Conservation (phyloP, 345 rosid genomes). For the Cochlearia excelsa region DNA sequence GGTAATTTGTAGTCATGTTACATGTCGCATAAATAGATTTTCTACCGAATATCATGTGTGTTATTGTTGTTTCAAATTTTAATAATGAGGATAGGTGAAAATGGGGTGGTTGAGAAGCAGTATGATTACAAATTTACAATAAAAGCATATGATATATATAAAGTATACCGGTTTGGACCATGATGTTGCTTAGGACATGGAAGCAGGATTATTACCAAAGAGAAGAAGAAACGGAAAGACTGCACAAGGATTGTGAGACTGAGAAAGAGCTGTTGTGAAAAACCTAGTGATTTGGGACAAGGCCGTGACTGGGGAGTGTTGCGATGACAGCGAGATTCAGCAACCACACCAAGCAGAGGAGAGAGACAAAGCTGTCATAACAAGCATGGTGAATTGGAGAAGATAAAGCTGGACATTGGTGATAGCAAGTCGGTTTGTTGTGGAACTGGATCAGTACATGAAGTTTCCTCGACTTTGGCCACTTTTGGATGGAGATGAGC, state of each 20-base stretch:
- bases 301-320: conserved; percentile 18
- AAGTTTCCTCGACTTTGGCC: conserved; percentile 11
- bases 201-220: conserved; percentile 27
- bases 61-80: too few species aligned
- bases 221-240: conserved; percentile 28
- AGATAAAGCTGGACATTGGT: conserved; percentile 13
- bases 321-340: conserved; percentile 25
- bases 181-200: conserved; percentile 25
- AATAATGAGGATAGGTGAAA: too few species aligned
- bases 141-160: too few species aligned
- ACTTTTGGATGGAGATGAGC: conserved; percentile 14
- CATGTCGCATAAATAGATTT: too few species aligned
- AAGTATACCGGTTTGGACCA: conserved; percentile 1
- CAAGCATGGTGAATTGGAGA: conserved; percentile 4
- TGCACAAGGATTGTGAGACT: conserved; percentile 4
- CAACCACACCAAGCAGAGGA: conserved; percentile 11
- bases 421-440: conserved; percentile 26
- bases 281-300: conserved; percentile 5
- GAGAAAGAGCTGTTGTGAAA: conserved; percentile 10
- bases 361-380: conserved; percentile 26
- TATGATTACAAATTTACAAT: too few species aligned
- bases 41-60: too few species aligned
- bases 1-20: too few species aligned
- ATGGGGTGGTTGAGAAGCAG: too few species aligned
- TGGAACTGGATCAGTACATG: conserved; percentile 20